Conservation (phyloP, 345 rosid species). For the Erucastrum elatum region DNA sequence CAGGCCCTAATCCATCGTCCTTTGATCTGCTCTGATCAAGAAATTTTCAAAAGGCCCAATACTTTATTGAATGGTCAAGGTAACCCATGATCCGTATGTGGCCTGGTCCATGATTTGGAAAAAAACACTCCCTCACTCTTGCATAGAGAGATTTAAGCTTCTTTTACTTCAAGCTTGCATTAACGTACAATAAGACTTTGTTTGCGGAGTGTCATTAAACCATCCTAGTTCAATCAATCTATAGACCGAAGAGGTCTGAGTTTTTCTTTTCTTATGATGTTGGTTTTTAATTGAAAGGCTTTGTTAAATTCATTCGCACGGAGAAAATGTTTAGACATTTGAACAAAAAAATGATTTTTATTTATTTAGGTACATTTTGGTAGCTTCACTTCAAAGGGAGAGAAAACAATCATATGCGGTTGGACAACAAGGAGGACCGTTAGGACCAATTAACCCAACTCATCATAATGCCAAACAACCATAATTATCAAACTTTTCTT, state of each 20-base stretch:
- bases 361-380: neutral
- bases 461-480: conserved; percentile 28
- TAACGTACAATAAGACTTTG: too few species aligned
- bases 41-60: neutral
- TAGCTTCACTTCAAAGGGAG: conserved; percentile 30
- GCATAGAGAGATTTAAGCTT: too few species aligned
- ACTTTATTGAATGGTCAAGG: neutral
- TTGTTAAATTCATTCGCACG: neutral
- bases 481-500: neutral
- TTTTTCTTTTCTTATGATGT: too few species aligned
- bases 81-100: neutral
- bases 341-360: neutral
- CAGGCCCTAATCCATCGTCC: too few species aligned
- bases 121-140: neutral
- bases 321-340: neutral
- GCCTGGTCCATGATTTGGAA: neutral
- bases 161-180: too few species aligned
- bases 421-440: conserved; percentile 25
- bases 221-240: too few species aligned
- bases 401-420: neutral
- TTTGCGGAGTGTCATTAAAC: too few species aligned
- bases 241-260: too few species aligned
- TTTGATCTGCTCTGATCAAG: neutral
- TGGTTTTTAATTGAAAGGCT: too few species aligned
- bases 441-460: conserved; percentile 17